These are phyloP conservation scores for Luffa acutangula DNA, from an alignment of 306 rosid genomes.

Conservation along the genomic window DNA sequence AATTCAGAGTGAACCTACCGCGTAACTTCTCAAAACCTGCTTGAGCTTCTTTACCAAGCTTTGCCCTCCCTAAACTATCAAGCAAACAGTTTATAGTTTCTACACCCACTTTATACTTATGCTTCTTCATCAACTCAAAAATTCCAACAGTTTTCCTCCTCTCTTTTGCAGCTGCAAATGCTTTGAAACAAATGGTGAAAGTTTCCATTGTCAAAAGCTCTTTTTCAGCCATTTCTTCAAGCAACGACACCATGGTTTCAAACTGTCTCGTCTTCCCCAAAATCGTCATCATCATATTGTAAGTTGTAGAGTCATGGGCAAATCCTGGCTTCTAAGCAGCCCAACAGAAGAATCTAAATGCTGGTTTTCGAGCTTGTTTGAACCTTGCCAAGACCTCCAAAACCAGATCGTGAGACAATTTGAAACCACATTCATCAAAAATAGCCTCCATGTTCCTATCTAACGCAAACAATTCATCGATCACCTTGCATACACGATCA, in stretches of 20 bases:
- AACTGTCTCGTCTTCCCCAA: constrained; percentile 82
- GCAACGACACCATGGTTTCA: constrained; percentile 79
- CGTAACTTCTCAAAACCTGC: constrained; percentile 55
- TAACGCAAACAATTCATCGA: constrained; percentile 76
- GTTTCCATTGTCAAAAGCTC: constrained; percentile 70
- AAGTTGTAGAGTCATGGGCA: constrained; percentile 56
- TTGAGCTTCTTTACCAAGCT: constrained; percentile 76
- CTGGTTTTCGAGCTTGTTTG: constrained; percentile 76
- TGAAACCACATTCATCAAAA: constrained; percentile 57
- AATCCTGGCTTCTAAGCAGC: constrained; percentile 53
- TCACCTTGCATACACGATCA: constrained; percentile 66
- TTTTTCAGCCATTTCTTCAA: constrained; percentile 83
- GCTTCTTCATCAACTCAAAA: constrained; percentile 78
- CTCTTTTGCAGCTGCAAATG: constrained; percentile 78
- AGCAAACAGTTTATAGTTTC: constrained; percentile 70
- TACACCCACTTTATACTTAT: constrained; percentile 46
- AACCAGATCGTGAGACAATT: constrained; percentile 66
- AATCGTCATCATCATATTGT: constrained; percentile 55
- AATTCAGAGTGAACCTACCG: constrained; percentile 40
- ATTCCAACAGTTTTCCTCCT: constrained; percentile 76
- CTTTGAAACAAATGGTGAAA: constrained; percentile 55
- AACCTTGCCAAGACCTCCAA: constrained; percentile 67
- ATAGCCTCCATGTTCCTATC: constrained; percentile 91
- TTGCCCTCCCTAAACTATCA: constrained; percentile 59
- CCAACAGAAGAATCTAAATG: constrained; percentile 88